Percentiles rank a stretch among this genome's conserved stretches.
Conservation (phyloP, 2,329 filamentous ascomycete genomes). For the Aspergillus carbonarius region DNA sequence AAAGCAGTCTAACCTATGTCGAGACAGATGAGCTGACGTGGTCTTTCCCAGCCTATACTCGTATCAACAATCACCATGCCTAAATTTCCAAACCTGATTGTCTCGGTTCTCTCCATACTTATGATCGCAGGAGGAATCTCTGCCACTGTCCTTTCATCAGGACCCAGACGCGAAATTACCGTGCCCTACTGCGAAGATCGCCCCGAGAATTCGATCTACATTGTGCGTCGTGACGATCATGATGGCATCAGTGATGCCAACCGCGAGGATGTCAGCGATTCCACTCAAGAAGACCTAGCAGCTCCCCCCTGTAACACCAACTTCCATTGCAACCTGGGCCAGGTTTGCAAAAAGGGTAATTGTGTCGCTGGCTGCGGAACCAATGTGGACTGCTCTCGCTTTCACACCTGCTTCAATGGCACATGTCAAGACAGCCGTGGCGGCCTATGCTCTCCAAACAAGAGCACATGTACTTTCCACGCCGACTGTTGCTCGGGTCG, state of each 20-base stretch:
- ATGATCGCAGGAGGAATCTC: background rate
- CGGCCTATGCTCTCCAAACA: background rate
- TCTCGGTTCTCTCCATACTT: background rate
- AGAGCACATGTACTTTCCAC: background rate
- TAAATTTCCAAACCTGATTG: background rate
- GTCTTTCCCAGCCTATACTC: background rate
- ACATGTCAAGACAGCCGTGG: background rate
- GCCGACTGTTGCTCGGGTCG: conserved; percentile 9
- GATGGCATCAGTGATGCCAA: background rate
- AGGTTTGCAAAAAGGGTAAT: background rate
- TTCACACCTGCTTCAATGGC: background rate
- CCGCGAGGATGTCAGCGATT: background rate
- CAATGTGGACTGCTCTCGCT: conserved; percentile 6
- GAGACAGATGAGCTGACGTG: background rate
- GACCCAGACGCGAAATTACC: background rate
- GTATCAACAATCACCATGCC: background rate
- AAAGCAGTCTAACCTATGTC: background rate
- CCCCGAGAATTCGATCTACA: background rate
- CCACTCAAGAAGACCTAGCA: background rate
- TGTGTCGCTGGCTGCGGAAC: conserved; percentile 4
- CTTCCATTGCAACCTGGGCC: conserved; percentile 5
- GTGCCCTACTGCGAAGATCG: background rate
- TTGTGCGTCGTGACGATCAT: background rate
- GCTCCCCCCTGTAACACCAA: background rate
- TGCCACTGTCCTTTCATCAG: background rate